Conservation (phyloP, 305 asterid genomes). For the Petunia hybrid region DNA sequence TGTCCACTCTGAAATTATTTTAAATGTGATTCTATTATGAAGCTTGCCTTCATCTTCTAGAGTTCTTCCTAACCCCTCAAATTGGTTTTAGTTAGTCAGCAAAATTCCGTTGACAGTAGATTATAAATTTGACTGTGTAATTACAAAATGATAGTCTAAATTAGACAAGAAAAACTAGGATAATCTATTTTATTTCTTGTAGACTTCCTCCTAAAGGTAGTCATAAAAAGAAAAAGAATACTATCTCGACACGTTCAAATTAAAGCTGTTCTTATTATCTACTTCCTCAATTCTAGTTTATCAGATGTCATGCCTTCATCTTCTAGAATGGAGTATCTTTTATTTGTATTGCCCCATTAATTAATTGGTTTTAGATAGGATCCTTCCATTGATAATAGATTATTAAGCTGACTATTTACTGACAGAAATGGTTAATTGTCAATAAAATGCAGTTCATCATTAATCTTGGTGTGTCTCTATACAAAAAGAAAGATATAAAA, state of each 20-base stretch:
- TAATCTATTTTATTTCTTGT: not conserved
- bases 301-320: too few relatives aligned
- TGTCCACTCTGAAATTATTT: not conserved
- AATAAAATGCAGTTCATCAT: too few relatives aligned
- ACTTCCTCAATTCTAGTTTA: too few relatives aligned
- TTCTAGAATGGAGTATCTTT: too few relatives aligned
- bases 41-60: not conserved
- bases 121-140: not conserved
- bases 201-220: not conserved
- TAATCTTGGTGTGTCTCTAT: too few relatives aligned
- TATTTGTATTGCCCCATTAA: too few relatives aligned
- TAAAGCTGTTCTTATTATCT: too few relatives aligned
- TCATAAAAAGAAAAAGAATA: not conserved
- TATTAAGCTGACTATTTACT: too few relatives aligned
- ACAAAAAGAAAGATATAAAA: too few relatives aligned
- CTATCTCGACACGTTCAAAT: not conserved
- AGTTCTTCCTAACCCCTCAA: not conserved
- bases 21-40: not conserved
- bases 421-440: too few relatives aligned
- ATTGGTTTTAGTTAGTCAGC: conserved; percentile 22
- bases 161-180: conserved; percentile 17
- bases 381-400: too few relatives aligned
- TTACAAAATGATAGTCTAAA: not conserved
- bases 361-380: too few relatives aligned
- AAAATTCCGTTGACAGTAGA: not conserved